Conservation (phyloP, 495 filamentous ascomycete genomes). For the Xylaria curta region DNA sequence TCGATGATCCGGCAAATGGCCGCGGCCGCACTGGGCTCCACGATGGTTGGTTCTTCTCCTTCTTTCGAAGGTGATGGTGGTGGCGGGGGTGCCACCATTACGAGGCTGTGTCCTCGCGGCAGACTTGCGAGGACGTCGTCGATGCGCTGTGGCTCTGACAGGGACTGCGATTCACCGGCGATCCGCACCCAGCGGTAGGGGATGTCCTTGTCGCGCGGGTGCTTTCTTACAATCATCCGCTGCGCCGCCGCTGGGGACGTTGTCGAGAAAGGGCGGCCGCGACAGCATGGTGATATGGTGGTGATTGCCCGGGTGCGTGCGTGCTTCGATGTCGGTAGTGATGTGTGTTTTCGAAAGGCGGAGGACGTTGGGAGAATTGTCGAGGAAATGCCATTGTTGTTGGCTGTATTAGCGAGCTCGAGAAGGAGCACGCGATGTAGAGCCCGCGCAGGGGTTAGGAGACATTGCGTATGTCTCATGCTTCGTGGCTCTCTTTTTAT, state of each 20-base stretch:
- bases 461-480: constrained; percentile 34
- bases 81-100: constrained; percentile 60
- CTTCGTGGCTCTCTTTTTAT: background rate
- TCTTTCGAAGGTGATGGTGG: constrained; percentile 31
- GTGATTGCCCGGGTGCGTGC: background rate
- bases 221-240: constrained; percentile 23
- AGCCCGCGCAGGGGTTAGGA: constrained; percentile 37
- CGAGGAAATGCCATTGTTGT: constrained; percentile 9
- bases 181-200: constrained; percentile 57
- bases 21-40: constrained; percentile 43
- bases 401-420: constrained; percentile 26
- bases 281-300: constrained; percentile 15
- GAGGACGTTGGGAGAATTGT: background rate
- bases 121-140: constrained; percentile 54
- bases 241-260: constrained; percentile 22
- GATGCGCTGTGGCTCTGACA: constrained; percentile 54
- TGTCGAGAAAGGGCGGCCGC: constrained; percentile 31
- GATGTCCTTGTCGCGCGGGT: constrained; percentile 63
- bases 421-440: constrained; percentile 36
- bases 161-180: constrained; percentile 54
- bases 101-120: constrained; percentile 60
- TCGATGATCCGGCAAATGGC: constrained; percentile 74
- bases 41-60: background rate
- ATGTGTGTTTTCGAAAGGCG: background rate
- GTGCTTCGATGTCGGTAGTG: background rate